Evolutionary conservation across 108 stramenopile genomes (phyloP), one percentile per base, ranked within the genome.

Genomic region (Nitzschia inconspicua): DNA sequence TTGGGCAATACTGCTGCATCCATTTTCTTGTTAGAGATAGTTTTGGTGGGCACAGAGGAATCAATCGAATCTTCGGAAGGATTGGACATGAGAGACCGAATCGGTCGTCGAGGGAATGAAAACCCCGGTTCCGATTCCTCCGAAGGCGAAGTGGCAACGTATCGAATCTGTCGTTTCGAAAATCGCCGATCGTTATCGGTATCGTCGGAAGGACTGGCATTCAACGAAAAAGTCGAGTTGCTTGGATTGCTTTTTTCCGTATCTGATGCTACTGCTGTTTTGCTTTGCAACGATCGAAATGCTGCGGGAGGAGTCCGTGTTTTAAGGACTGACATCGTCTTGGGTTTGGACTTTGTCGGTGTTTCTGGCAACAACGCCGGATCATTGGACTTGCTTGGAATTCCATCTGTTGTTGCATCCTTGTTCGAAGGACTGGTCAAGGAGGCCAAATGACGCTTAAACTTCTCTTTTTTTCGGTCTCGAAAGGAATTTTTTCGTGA

Each of bases 131-230:
- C 37, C 11, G 37, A 39, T 39, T 39, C 37, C 11, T 39, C 37
- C 14, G 37, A 39, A 39, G 37, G 37, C n/a, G 37, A 39, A 11
- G 37, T 39, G 14, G 37, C n/a, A 39, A 39, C 37, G 37, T 39
- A 39, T 39, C 1, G 37, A 14, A 39, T 39, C n/a, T 39, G 37
- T 39, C n/a, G 37, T 39, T 11, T n/a, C 0, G 37, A 14, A 14
- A 14, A 39, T n/a, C 11, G 11, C n/a, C 0, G 0, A 39, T n/a
- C n/a, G n/a, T 39, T 1, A 14, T 39, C n/a, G 37, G 14, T 39
- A 39, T 39, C 37, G 37, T 39, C 37, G n/a, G 37, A 39, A 39
- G 37, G 37, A 39, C 37, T 39, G n/a, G n/a, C n/a, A n/a, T n/a
- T n/a, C n/a, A n/a, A n/a, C n/a, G n/a, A n/a, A n/a, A n/a, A n/a